phyloP scores from a whole-genome alignment of 2,329 filamentous ascomycete species.

The Hymenoscyphus salicellus region DNA sequence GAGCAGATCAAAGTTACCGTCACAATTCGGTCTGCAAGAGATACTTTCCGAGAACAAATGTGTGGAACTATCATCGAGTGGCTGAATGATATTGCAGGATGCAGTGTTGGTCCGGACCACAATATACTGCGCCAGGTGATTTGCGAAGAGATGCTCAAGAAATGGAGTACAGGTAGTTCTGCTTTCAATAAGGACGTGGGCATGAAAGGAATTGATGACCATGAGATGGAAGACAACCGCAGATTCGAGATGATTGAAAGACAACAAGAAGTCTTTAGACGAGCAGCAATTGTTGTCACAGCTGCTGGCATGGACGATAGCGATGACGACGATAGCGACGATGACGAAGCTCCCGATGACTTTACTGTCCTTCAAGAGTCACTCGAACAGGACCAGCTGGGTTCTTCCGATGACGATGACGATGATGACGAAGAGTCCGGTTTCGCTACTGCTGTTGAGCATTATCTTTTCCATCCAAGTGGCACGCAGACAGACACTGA shows the following conservation, averaged over 20 bases:
- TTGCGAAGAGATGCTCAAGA: slow-evolving; percentile 85
- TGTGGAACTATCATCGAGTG: slow-evolving; percentile 96
- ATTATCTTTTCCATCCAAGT: slow-evolving; percentile 16
- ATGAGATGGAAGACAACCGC: slow-evolving; percentile 51
- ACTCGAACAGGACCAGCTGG: neutral
- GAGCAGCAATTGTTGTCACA: slow-evolving; percentile 21
- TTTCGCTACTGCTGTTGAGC: slow-evolving; percentile 10
- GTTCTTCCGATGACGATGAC: slow-evolving; percentile 33
- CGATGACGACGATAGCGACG: slow-evolving; percentile 3
- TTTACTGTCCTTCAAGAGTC: slow-evolving; percentile 53
- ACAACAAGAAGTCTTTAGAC: slow-evolving; percentile 17
- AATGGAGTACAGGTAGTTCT: slow-evolving; percentile 82
- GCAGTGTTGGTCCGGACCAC: slow-evolving; percentile 76
- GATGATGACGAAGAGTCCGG: slow-evolving; percentile 36
- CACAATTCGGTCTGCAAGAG: slow-evolving; percentile 86
- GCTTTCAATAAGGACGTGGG: slow-evolving; percentile 77
- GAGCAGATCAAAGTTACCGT: slow-evolving; percentile 96
- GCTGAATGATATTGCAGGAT: slow-evolving; percentile 89
- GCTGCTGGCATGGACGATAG: slow-evolving; percentile 25
- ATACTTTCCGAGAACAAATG: slow-evolving; percentile 98
- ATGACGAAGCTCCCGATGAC: slow-evolving; percentile 44
- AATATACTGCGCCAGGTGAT: slow-evolving; percentile 76
- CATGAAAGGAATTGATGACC: slow-evolving; percentile 76
- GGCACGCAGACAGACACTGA: slow-evolving; percentile 39
- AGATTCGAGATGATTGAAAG: slow-evolving; percentile 20